Conservation (phyloP, 495 filamentous ascomycete species). For the Cercophora scortea region DNA sequence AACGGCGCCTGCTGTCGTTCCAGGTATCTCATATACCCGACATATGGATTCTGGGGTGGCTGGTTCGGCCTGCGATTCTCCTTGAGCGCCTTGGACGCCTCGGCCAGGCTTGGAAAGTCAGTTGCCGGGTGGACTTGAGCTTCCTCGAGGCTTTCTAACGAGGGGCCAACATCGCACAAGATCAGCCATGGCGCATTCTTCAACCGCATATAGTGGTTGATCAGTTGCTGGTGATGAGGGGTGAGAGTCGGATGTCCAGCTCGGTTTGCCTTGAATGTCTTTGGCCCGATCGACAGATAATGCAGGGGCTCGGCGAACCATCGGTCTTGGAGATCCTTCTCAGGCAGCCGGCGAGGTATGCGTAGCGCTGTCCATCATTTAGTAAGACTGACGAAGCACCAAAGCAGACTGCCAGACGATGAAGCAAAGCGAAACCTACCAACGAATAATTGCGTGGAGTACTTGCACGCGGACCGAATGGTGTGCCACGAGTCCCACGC, state of each 20-base stretch:
- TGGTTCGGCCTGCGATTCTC: conserved; percentile 19
- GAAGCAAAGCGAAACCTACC: conserved; percentile 51
- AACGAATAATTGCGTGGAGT: conserved; percentile 71
- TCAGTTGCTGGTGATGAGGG: conserved; percentile 68
- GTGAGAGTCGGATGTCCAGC: conserved; percentile 78
- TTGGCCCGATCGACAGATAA: conserved; percentile 59
- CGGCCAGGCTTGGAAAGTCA: conserved; percentile 60
- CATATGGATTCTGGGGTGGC: conserved; percentile 43
- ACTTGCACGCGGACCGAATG: conserved; percentile 80
- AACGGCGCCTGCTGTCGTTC: conserved; percentile 70
- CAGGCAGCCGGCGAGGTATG: conserved; percentile 72
- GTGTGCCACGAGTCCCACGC: conserved; percentile 93
- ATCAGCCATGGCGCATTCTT: conserved; percentile 73
- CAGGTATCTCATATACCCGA: conserved; percentile 75
- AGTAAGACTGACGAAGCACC: background rate
- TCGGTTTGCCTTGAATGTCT: conserved; percentile 67
- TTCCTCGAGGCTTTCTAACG: conserved; percentile 42
- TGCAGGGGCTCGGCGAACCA: conserved; percentile 93
- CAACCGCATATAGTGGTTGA: conserved; percentile 77
- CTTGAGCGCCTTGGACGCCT: conserved; percentile 41
- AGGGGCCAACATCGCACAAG: conserved; percentile 65
- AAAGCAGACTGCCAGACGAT: no score
- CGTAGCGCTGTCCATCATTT: conserved; percentile 51
- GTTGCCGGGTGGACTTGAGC: conserved; percentile 32
- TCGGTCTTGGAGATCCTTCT: conserved; percentile 64